phyloP scores from a whole-genome alignment of 208 protist genomes.

The Acanthamoeba royreba region DNA sequence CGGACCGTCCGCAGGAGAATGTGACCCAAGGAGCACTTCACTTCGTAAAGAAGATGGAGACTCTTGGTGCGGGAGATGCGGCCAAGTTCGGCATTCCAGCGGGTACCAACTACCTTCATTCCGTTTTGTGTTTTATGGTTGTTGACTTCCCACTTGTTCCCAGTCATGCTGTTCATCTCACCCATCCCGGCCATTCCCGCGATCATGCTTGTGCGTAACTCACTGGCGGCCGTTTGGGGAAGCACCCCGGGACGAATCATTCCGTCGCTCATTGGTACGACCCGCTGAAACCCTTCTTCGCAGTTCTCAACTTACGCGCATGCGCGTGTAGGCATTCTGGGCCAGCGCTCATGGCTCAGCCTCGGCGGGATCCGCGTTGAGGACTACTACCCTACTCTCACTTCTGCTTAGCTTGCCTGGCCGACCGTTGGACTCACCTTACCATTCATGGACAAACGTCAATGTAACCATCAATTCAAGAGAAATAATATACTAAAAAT shows the following conservation, averaged over 20 bases:
- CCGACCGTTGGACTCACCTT: too few relatives aligned
- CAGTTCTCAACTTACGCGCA: neutral
- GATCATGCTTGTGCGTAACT: neutral
- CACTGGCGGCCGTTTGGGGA: neutral
- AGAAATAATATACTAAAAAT: too few relatives aligned
- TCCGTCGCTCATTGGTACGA: neutral
- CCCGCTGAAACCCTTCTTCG: neutral
- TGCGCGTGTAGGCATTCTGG: neutral
- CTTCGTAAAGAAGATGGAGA: neutral
- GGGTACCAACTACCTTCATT: neutral
- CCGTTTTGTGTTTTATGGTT: neutral
- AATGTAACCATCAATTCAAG: too few relatives aligned
- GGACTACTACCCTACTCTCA: neutral
- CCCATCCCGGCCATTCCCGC: neutral
- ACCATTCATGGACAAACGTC: too few relatives aligned
- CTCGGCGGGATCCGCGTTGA: neutral
- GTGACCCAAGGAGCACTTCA: neutral
- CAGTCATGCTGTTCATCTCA: slow-evolving; percentile 4
- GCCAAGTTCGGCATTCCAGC: neutral
- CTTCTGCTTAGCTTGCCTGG: too few relatives aligned
- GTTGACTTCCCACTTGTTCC: neutral
- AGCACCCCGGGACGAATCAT: neutral
- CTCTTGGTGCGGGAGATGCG: neutral
- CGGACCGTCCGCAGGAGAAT: neutral
- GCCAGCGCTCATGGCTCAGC: neutral